Conservation (phyloP, 345 rosid genomes). For the Citrus maxima region DNA sequence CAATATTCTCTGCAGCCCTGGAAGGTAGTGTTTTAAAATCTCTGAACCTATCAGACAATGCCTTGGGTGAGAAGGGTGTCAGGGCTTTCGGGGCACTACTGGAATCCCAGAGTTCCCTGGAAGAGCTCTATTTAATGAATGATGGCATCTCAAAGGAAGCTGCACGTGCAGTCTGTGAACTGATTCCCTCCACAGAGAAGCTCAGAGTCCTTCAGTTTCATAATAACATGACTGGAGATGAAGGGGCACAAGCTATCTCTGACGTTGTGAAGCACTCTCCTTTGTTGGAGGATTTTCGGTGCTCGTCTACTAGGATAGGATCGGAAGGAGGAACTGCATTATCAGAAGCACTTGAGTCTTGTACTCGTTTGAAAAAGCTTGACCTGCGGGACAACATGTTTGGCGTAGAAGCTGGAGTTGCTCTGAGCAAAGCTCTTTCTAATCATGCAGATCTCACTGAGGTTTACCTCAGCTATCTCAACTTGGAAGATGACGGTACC, state of each 20-base stretch:
- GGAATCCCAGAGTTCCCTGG: constrained; percentile 64
- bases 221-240: constrained; percentile 92
- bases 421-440: constrained; percentile 67
- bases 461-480: constrained; percentile 79
- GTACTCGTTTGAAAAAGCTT: constrained; percentile 64
- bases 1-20: constrained; percentile 67
- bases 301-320: constrained; percentile 87
- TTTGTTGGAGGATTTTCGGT: constrained; percentile 64
- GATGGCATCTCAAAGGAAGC: constrained; percentile 95
- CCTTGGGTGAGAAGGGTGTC: constrained; percentile 93
- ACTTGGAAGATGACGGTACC: constrained; percentile 80
- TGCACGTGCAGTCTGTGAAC: constrained; percentile 70
- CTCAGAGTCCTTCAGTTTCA: constrained; percentile 82
- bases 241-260: constrained; percentile 73
- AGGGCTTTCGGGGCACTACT: constrained; percentile 76
- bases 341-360: constrained; percentile 66
- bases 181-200: constrained; percentile 83
- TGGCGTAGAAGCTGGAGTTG: constrained; percentile 69
- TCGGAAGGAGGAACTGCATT: constrained; percentile 80
- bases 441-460: constrained; percentile 56
- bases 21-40: constrained; percentile 63
- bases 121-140: constrained; percentile 83
- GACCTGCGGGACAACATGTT: constrained; percentile 93
- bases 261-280: constrained; percentile 65
- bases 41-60: constrained; percentile 81